A percentile compares a stretch with the other conserved stretches of the same genome.
These are phyloP conservation scores for Coriolopsis trogii DNA, from an alignment of 1,284 basidiomycete species.

Conservation along the genomic window DNA sequence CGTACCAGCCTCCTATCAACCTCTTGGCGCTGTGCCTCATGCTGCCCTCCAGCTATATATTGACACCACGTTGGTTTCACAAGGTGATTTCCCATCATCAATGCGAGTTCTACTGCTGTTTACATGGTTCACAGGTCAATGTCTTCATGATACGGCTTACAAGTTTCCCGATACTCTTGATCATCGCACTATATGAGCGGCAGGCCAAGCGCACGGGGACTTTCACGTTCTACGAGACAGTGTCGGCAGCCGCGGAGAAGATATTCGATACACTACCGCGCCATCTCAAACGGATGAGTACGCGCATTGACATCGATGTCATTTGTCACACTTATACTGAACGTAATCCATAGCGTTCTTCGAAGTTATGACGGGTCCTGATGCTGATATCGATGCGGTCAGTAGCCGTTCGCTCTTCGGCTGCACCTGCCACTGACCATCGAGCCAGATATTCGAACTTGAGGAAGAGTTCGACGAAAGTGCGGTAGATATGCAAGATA, in stretches of 20 bases:
- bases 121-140: constrained; percentile 62
- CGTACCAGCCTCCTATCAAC: constrained; percentile 92
- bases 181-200: constrained; percentile 84
- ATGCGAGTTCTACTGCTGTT: constrained; percentile 3
- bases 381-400: constrained; percentile 76
- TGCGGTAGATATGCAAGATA: constrained; percentile 53
- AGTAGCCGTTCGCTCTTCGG: constrained; percentile 35
- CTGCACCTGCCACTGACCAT: background rate
- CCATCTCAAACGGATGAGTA: constrained; percentile 71
- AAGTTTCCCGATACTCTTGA: constrained; percentile 83
- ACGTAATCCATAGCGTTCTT: constrained; percentile 48
- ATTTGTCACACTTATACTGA: background rate
- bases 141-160: constrained; percentile 85
- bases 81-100: constrained; percentile 50
- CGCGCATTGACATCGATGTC: constrained; percentile 29
- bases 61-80: constrained; percentile 83
- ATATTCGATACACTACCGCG: constrained; percentile 75
- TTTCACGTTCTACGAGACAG: constrained; percentile 71
- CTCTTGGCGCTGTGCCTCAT: constrained; percentile 81
- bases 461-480: constrained; percentile 68
- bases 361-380: constrained; percentile 76
- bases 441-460: constrained; percentile 76
- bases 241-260: constrained; percentile 66
- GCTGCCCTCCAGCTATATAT: constrained; percentile 80
- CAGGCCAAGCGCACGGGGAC: constrained; percentile 69